Evolutionary conservation across 78 protist genomes (phyloP), one percentile per base, ranked within the genome.

Genomic region (Planoprotostelium fungivorum): DNA sequence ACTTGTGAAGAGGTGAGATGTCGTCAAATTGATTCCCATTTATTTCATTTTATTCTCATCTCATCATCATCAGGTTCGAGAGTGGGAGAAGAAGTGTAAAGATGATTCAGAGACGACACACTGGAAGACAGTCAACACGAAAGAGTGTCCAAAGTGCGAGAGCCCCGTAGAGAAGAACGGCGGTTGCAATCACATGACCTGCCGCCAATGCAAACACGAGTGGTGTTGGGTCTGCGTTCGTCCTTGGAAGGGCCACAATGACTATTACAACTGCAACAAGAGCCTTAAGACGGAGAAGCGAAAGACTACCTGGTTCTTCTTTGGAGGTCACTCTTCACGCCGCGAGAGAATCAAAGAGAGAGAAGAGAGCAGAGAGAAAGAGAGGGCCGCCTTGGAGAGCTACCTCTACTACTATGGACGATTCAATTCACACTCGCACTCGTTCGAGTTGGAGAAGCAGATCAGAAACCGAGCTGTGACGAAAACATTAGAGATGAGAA

Each of bases 181-280:
- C 37, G 97, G 97, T 29, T 95, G 97, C 86, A 93, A 85, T 39
- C 97, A 95, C 51, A 92, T 95, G 38, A 89, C 86, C 0, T 95
- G 97, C 39, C 1, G 73, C 29, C 84, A 87, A 16, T 95, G 96
- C 85, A 37, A 84, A 29, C 51, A 73, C 36, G 94, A 94, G 34
- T 94, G 93, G 92, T 94, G 96, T 84, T 95, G 96, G 96, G 38
- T 88, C 35, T 95, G 97, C 38, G 1, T 63, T 1, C 38, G 73
- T 0, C 16, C 86, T 1, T 92, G 94, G 94, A 92, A 89, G 73
- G 73, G 73, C 73, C 73, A 51, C 73, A 51, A 51, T 16, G 73
- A 51, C 73, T 51, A 25, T 16, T 51, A 51, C 73, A 51, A 51
- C 73, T 51, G 73, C 73, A 51, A 5, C 73, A 5, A 16, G 31